Evolutionary conservation across 179 eudicot genomes (phyloP), one percentile per base, ranked within the genome.

Genomic region (Vitellaria paradoxa): DNA sequence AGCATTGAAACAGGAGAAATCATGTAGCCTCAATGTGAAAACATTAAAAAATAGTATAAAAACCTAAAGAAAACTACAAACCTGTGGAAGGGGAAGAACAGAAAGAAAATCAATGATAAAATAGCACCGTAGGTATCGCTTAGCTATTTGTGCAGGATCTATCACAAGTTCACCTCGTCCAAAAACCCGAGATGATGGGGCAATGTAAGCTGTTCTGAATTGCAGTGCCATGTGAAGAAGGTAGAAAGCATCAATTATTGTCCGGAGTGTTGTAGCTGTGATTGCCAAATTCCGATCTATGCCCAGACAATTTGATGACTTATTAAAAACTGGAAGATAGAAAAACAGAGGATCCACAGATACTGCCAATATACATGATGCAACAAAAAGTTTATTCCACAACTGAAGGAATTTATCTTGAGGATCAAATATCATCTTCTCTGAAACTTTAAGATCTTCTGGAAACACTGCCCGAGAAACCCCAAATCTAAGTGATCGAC

Each of bases 81-180:
- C 99, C 99, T 96, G 98, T 70, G 99, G 99, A 66, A 96, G 85
- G 78, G 99, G 99, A 75, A 96, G 92, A 76, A 96, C 88, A n/a
- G 99, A 87, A 70, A 96, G 89, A 66, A 96, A 91, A 89, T 96
- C 99, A 47, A 96, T 82, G 76, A 89, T 85, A 72, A 96, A 96
- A 81, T 91, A 85, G 85, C 84, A 82, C 75, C 78, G 75, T 79
- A 96, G 78, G 81, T 96, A 96, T 65, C 97, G 89, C 86, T 92
- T 94, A 17, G 99, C 99, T 75, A 96, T 96, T 82, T 92, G 89
- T 50, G 86, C 86, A 71, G 93, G 86, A 89, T 96, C 94, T 71
- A 92, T 94, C 72, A 96, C 99, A 81, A 96, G 98, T 87, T 94
- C 99, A 80, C 99, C 99, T 74, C 99, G 89, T 78, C 99, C 99